phyloP scores from a whole-genome alignment of 2,329 filamentous ascomycete species.

The Mycosphaerella sp. region DNA sequence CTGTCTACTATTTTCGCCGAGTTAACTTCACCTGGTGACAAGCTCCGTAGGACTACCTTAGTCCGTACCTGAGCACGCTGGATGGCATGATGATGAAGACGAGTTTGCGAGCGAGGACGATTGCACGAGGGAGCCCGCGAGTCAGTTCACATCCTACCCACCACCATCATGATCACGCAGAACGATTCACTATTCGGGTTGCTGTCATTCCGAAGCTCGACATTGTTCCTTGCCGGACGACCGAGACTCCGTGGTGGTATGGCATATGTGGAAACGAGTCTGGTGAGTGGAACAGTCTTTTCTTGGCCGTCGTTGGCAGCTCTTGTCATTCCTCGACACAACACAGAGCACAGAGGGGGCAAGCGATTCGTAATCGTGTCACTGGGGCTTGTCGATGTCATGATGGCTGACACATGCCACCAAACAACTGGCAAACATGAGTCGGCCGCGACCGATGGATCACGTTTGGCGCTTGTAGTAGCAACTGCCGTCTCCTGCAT shows the following conservation, averaged over 20 bases:
- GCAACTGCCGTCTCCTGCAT: not conserved
- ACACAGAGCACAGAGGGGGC: not conserved
- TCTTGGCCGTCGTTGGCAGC: constrained; percentile 3
- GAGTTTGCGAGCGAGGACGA: not conserved
- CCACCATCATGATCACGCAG: not conserved
- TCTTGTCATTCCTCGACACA: constrained; percentile 6
- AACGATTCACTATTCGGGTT: not conserved
- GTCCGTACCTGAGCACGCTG: not conserved
- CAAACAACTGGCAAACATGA: no score
- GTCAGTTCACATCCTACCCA: no score
- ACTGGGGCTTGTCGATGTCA: not conserved
- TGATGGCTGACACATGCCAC: not conserved
- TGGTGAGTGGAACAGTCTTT: not conserved
- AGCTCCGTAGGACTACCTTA: no score
- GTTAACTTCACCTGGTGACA: not conserved
- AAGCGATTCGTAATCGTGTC: not conserved
- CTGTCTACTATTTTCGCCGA: not conserved
- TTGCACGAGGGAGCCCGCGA: no score
- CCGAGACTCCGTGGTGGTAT: constrained; percentile 1
- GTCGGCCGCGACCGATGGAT: not conserved
- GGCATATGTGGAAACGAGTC: not conserved
- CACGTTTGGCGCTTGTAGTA: not conserved
- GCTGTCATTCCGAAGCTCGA: not conserved
- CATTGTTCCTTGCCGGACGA: not conserved
- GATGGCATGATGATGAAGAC: no score